Base-by-base conservation (phyloP, 768 basidiomycete species). In the Phylloporus sp. region DNA sequence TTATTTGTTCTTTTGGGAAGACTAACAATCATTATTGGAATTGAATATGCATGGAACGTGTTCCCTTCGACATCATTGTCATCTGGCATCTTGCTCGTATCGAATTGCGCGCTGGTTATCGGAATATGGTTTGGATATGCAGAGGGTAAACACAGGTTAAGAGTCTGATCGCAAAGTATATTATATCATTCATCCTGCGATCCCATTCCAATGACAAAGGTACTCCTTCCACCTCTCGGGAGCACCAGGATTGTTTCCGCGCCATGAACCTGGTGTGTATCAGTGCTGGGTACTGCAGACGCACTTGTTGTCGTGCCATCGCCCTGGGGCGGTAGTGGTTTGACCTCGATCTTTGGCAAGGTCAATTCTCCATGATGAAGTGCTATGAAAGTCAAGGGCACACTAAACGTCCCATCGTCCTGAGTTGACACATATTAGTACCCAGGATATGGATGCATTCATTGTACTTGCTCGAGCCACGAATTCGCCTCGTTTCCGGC, bases 21-120 rank as follows among this genome's bases (percentile, higher is more conserved):
- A 60, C 58, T 91, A 20, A 58, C 64, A 2, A 59, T 94, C 11
- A 72, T 92, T 32, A 45, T 73, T 1, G 75, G 68, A 13, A 82
- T 93, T 45, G 91, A 95, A 67, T 92, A 85, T 63, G 81, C 88
- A 1, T 97, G 93, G 92, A 90, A 93, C 55, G 77, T 86, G 0
- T 94, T 83, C 61, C 94, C 94, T 3, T 89, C 91, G 1, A 95
- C 90, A 0, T 50, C 67, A 1, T 15, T 81, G 1, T 89, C 87
- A 1, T 92, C 91, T 5, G 69, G 60, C 10, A 45, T 81, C 6
- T 68, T 91, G 29, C 63, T 83, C 0, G 59, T 53, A 11, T 78
- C 79, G 24, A 81, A 92, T 63, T 46, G 66, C 5, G 50, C 74
- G 4, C 69, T 91, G 3, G 61, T 87, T 1, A 41, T 70, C 2